These are phyloP conservation scores for Closterium sp. DNA, from an alignment of 139 green algal genomes.

Conservation along the genomic window DNA sequence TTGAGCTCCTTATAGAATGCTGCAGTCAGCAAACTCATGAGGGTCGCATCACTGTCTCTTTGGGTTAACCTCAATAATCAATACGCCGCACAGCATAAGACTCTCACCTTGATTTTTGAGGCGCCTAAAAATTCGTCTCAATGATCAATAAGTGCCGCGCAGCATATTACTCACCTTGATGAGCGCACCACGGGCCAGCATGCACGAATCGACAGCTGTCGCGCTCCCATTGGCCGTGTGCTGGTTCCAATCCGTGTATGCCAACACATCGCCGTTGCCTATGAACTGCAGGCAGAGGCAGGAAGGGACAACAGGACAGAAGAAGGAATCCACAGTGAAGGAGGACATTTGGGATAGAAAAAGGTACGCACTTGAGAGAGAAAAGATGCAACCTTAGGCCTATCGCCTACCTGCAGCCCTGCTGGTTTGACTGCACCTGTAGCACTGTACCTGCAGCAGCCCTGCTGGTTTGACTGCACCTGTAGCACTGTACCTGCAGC, in stretches of 20 bases:
- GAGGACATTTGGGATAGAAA: not conserved
- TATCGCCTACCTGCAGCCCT: not conserved
- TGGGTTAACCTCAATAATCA: too few relatives aligned
- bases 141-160: not conserved
- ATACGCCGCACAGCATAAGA: too few relatives aligned
- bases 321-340: not conserved
- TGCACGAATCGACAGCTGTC: slow-evolving; percentile 66
- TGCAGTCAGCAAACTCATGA: too few relatives aligned
- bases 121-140: not conserved
- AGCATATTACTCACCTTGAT: slow-evolving; percentile 70
- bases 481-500: too few relatives aligned
- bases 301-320: not conserved
- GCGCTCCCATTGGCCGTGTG: slow-evolving; percentile 24
- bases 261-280: slow-evolving; percentile 91
- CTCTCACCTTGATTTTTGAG: too few relatives aligned
- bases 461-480: not conserved
- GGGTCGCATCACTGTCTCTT: too few relatives aligned
- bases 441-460: too few relatives aligned
- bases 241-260: slow-evolving; percentile 72
- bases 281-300: slow-evolving; percentile 61
- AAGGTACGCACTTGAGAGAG: not conserved
- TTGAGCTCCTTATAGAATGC: too few relatives aligned
- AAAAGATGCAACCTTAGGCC: not conserved
- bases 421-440: not conserved
- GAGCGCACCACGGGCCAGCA: slow-evolving; percentile 90